These are phyloP conservation scores for Didymella segeticola DNA, from an alignment of 2,329 filamentous ascomycete genomes.

Conservation along the genomic window DNA sequence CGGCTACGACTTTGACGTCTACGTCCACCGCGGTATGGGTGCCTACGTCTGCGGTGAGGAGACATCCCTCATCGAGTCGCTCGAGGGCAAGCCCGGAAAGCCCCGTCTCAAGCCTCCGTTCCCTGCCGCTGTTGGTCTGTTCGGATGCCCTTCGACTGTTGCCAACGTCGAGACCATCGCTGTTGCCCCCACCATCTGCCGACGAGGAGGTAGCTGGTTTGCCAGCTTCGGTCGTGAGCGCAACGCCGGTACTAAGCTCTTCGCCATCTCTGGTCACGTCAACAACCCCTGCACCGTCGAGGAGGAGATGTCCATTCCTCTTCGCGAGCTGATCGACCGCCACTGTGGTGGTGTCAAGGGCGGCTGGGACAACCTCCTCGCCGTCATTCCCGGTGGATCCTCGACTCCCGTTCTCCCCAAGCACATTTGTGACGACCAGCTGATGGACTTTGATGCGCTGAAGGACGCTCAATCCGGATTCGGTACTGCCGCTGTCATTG, in stretches of 20 bases:
- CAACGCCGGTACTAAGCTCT: slow-evolving; percentile 97
- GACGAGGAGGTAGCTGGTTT: slow-evolving; percentile 92
- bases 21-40: slow-evolving; percentile 93
- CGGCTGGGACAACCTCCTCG: slow-evolving; percentile 96
- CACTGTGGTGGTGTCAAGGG: slow-evolving; percentile 97
- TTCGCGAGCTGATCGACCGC: slow-evolving; percentile 95
- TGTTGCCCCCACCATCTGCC: slow-evolving; percentile 93
- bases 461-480: slow-evolving; percentile 98
- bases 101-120: slow-evolving; percentile 98
- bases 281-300: slow-evolving; percentile 98
- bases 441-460: slow-evolving; percentile 98
- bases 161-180: slow-evolving; percentile 98
- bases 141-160: slow-evolving; percentile 96
- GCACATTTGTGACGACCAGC: slow-evolving; percentile 85
- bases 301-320: slow-evolving; percentile 98
- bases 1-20: slow-evolving; percentile 98
- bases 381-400: slow-evolving; percentile 93
- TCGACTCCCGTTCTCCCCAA: slow-evolving; percentile 96
- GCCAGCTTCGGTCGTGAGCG: slow-evolving; percentile 92
- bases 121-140: slow-evolving; percentile 94
- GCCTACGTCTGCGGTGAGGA: slow-evolving; percentile 99
- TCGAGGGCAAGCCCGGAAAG: slow-evolving; percentile 98
- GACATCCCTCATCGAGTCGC: slow-evolving; percentile 95
- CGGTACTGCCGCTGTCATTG: slow-evolving; percentile 95
- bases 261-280: slow-evolving; percentile 97